A percentile compares a stretch with the other conserved stretches of the same genome.
Evolutionary conservation across 2,329 filamentous ascomycete species (phyloP).

Genomic region (Botryosphaeria dothidea): DNA sequence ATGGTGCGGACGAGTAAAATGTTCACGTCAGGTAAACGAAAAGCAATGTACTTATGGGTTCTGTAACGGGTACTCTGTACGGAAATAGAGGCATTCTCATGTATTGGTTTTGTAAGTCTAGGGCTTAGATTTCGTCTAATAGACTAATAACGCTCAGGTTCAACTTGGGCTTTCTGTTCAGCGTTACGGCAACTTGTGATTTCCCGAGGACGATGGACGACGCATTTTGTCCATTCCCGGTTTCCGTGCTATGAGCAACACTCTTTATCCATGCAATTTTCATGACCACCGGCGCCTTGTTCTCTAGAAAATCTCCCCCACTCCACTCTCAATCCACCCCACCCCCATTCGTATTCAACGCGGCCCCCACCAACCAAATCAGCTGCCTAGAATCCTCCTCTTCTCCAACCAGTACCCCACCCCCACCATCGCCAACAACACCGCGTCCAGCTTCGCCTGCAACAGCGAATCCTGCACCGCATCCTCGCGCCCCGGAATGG

Average conservation of each 20-base stretch:
- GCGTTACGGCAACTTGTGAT: too few relatives aligned
- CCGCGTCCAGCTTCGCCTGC: slow-evolving; percentile 15
- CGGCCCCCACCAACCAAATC: too few relatives aligned
- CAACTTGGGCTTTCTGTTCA: not conserved
- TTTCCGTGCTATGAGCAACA: too few relatives aligned
- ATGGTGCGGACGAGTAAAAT: slow-evolving; percentile 4
- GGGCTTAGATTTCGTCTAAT: slow-evolving; percentile 6
- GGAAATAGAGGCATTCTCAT: not conserved
- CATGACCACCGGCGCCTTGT: too few relatives aligned
- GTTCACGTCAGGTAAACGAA: not conserved
- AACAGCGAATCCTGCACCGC: not conserved
- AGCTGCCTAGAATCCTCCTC: slow-evolving; percentile 7
- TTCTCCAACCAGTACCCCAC: slow-evolving; percentile 16
- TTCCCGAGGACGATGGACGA: too few relatives aligned
- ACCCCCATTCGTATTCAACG: too few relatives aligned
- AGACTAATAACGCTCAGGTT: not conserved
- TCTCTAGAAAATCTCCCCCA: too few relatives aligned
- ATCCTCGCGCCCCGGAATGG: not conserved
- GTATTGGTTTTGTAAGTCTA: not conserved
- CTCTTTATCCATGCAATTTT: too few relatives aligned
- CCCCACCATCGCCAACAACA: not conserved
- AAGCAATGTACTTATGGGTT: not conserved
- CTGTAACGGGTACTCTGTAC: not conserved
- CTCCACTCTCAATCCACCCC: not conserved
- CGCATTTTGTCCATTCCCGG: too few relatives aligned